These are phyloP conservation scores for Edaphochlamys debaryana DNA, from an alignment of 139 green algal species.

Conservation along the genomic window DNA sequence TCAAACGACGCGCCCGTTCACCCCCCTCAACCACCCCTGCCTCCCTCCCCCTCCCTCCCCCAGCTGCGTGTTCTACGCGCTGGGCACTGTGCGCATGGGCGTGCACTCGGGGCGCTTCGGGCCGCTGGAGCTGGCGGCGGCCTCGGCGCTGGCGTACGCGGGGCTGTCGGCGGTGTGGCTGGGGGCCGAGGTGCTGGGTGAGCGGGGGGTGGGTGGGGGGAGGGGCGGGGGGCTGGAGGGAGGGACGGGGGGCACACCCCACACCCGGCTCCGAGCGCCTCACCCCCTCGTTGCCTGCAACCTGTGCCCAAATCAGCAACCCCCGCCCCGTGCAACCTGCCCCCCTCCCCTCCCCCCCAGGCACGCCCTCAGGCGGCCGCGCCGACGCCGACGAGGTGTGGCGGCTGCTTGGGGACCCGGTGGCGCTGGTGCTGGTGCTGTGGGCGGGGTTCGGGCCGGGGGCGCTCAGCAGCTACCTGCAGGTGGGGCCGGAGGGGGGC, in stretches of 20 bases:
- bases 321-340: background rate
- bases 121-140: constrained; percentile 5
- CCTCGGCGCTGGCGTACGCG: constrained; percentile 6
- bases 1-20: background rate
- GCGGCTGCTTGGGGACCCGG: background rate
- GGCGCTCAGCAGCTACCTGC: constrained; percentile 34
- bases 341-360: background rate
- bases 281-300: background rate
- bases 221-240: background rate
- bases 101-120: constrained; percentile 32
- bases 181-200: background rate
- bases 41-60: background rate
- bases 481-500: too few species aligned
- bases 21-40: too few species aligned
- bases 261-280: background rate
- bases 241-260: background rate
- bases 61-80: constrained; percentile 37
- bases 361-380: background rate
- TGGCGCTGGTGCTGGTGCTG: background rate
- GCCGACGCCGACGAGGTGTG: background rate
- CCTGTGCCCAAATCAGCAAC: background rate
- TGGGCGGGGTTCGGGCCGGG: constrained; percentile 29
- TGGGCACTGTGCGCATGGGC: constrained; percentile 33
- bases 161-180: constrained; percentile 32
- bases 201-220: background rate